Evolutionary conservation across 2,329 filamentous ascomycete species (phyloP).

Genomic region (Ustilaginoidea virens): DNA sequence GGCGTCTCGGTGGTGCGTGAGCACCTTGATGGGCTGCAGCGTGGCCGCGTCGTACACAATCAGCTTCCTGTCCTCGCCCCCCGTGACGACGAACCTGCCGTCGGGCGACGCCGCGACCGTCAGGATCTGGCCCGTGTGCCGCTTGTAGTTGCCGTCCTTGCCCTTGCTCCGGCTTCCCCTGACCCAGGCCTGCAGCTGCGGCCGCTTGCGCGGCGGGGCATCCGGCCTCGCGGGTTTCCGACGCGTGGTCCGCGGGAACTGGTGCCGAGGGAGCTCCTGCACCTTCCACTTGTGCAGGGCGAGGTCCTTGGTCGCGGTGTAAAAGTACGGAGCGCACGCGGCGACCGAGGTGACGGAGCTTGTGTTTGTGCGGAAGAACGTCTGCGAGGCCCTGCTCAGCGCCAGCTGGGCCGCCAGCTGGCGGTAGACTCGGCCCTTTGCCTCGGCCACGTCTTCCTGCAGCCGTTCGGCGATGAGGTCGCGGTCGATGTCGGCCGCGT

Average conservation of each 20-base stretch:
- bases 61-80: conserved; percentile 68
- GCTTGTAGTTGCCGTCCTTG: conserved; percentile 51
- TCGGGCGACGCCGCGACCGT: conserved; percentile 77
- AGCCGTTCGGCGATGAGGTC: conserved; percentile 84
- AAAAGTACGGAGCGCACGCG: conserved; percentile 63
- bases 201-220: conserved; percentile 44
- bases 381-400: conserved; percentile 50
- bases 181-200: conserved; percentile 45
- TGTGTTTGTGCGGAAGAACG: conserved; percentile 65
- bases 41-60: conserved; percentile 78
- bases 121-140: conserved; percentile 69
- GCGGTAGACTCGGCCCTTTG: conserved; percentile 79
- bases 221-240: conserved; percentile 42
- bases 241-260: conserved; percentile 42
- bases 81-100: conserved; percentile 81
- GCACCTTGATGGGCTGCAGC: conserved; percentile 65
- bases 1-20: conserved; percentile 81
- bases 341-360: conserved; percentile 67
- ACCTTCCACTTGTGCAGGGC: conserved; percentile 82
- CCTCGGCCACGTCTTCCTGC: conserved; percentile 82
- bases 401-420: conserved; percentile 60
- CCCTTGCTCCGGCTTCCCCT: conserved; percentile 46
- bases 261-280: conserved; percentile 45
- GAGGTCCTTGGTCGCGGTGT: conserved; percentile 78
- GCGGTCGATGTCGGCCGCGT: conserved; percentile 83